Evolutionary conservation across 306 rosid species (phyloP), one percentile per base, ranked within the genome.

Genomic region (Ammopiptanthus mongolicus): DNA sequence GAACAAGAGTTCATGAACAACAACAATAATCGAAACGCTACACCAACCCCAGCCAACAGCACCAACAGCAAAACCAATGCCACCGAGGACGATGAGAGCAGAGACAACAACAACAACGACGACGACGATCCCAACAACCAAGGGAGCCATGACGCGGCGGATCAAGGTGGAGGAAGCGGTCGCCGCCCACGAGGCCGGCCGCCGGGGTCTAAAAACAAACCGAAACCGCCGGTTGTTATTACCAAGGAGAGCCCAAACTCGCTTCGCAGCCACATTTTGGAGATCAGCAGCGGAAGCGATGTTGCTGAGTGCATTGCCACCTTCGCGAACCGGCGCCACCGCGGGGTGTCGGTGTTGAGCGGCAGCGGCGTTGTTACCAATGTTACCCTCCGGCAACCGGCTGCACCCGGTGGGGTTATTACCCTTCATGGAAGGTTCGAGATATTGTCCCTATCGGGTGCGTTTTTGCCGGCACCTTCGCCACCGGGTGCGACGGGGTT

Each of bases 131-230:
- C 61, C 33, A 78, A 78, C 72, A 62, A 31, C 78, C 62, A 2
- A 18, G 87, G 78, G 4, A 65, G 66, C 61, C 81, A 53, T 9
- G 90, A 82, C 50, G 65, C 65, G 39, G 34, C 6, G 3, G 90
- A 84, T 71, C 88, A 86, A 0, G 78, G 78, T 7, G 66, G 82
- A 65, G 42, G 66, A 6, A 17, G 75, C 8, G 71, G 79, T 4
- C 87, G 98, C 31, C 71, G 97, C 0, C 91, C 96, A 0, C 85
- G 98, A 5, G 98, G 98, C 23, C 78, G 98, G 0, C 98, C 98
- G 0, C 90, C 91, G 0, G 98, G 98, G 0, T 95, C 98, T 0
- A 95, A 86, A 65, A 95, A 95, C 96, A 91, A 73, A 64, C 85
- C 89, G 0, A 95, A 82, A 63, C 93, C 96, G 0, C 96, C 98